These are phyloP conservation scores for Cercospora berteroae DNA, from an alignment of 2,329 filamentous ascomycete species.

Conservation along the genomic window DNA sequence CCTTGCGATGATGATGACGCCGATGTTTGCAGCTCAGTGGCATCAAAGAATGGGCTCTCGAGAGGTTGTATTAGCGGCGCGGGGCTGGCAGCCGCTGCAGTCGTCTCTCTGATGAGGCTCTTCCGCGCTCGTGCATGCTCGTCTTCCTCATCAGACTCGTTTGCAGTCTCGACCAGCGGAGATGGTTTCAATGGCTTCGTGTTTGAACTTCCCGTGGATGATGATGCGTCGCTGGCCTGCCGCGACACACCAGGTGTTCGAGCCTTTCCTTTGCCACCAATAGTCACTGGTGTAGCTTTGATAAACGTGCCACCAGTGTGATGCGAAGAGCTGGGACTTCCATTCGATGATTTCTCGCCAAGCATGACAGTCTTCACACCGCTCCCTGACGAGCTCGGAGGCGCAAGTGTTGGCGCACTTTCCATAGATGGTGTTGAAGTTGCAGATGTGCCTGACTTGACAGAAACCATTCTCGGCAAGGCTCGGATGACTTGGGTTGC, in stretches of 20 bases:
- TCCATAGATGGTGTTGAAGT: constrained; percentile 17
- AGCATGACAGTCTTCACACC: constrained; percentile 39
- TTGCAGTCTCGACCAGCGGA: constrained; percentile 32
- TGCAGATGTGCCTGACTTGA: constrained; percentile 53
- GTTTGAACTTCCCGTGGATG: constrained; percentile 23
- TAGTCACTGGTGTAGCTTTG: constrained; percentile 48
- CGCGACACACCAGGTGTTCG: constrained; percentile 33
- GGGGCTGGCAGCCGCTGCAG: constrained; percentile 18
- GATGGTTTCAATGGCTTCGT: constrained; percentile 33
- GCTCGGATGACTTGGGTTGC: constrained; percentile 84
- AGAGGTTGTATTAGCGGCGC: constrained; percentile 29
- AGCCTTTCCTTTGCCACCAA: constrained; percentile 40
- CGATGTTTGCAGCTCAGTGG: constrained; percentile 29
- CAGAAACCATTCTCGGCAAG: constrained; percentile 89
- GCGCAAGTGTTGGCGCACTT: constrained; percentile 13
- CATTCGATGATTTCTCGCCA: constrained; percentile 35
- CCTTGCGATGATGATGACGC: constrained; percentile 16
- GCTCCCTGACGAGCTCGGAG: constrained; percentile 17
- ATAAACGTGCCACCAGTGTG: constrained; percentile 34
- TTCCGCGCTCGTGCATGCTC: constrained; percentile 34
- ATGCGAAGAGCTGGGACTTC: constrained; percentile 38
- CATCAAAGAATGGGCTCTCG: constrained; percentile 38
- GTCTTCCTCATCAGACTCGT: constrained; percentile 34
- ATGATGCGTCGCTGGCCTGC: constrained; percentile 28
- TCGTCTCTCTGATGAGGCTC: constrained; percentile 26